Conservation (phyloP, 352 stramenopile genomes). For the Pythium insidiosum region DNA sequence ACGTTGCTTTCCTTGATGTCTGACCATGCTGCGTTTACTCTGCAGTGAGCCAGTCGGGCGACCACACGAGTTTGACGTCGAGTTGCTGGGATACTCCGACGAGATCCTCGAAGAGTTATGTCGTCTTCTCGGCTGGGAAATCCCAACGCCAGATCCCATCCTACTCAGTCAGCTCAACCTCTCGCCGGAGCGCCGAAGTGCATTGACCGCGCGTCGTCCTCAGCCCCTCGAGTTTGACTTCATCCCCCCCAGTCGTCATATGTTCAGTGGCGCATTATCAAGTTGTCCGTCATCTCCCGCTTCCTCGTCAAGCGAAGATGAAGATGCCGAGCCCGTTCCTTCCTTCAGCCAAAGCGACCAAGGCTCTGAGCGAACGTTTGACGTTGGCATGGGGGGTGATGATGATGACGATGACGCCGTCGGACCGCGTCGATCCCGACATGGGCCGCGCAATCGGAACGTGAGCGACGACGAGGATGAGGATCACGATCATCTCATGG, state of each 20-base stretch:
- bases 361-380: slow-evolving; percentile 1
- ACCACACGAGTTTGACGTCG: slow-evolving; percentile 80
- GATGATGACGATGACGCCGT: slow-evolving; percentile 28
- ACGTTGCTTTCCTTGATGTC: background rate
- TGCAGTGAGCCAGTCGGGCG: slow-evolving; percentile 66
- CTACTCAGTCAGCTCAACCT: slow-evolving; percentile 60
- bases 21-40: background rate
- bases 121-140: slow-evolving; percentile 65
- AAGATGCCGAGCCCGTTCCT: slow-evolving; percentile 21
- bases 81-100: slow-evolving; percentile 77
- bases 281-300: too few relatives aligned
- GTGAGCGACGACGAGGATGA: slow-evolving; percentile 28
- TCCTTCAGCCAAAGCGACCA: too few relatives aligned
- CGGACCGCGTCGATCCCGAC: too few relatives aligned
- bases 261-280: slow-evolving; percentile 64
- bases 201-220: too few relatives aligned
- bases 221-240: slow-evolving; percentile 54
- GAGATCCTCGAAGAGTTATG: slow-evolving; percentile 81
- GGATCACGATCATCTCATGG: slow-evolving; percentile 67
- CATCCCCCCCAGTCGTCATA: slow-evolving; percentile 54
- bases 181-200: too few relatives aligned
- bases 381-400: slow-evolving; percentile 23
- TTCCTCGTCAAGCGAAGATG: slow-evolving; percentile 50
- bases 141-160: slow-evolving; percentile 60
- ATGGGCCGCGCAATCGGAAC: too few relatives aligned